Evolutionary conservation across 225 moss, liverwort and hornwort species (phyloP).

Genomic region (Polytrichum commune): DNA sequence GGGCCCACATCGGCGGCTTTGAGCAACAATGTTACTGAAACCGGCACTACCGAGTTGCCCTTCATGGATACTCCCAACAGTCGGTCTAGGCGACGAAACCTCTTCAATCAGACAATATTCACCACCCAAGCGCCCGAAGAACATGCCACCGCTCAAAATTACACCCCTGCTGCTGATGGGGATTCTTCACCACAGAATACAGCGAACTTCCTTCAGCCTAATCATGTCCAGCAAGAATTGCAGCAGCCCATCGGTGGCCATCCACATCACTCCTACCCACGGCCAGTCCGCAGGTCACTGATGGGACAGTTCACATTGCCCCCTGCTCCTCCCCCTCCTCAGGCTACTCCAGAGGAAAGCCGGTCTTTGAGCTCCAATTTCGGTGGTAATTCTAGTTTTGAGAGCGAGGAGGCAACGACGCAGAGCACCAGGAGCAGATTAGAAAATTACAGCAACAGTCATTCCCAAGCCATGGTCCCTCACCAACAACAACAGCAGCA

Average conservation of each 20-base stretch:
- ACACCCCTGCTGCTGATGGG: neutral
- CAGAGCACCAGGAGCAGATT: conserved; percentile 1
- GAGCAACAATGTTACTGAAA: neutral
- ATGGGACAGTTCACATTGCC: neutral
- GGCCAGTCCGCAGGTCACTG: conserved; percentile 1
- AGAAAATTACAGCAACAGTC: neutral
- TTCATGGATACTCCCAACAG: neutral
- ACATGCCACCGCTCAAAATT: neutral
- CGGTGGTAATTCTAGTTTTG: no score
- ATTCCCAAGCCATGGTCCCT: neutral
- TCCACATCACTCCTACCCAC: neutral
- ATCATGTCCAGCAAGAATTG: no score
- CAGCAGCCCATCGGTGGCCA: neutral
- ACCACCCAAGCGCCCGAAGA: neutral
- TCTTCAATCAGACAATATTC: neutral
- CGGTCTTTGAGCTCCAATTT: conserved; percentile 13
- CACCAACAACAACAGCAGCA: neutral
- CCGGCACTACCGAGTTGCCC: neutral
- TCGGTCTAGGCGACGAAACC: neutral
- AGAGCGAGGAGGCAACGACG: no score
- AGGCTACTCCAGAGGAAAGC: neutral
- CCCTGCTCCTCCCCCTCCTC: no score
- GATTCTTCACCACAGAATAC: neutral
- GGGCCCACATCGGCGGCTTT: neutral
- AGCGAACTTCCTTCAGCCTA: no score